Evolutionary conservation across 1,284 basidiomycete genomes (phyloP).

Genomic region (Xanthoconium separans): DNA sequence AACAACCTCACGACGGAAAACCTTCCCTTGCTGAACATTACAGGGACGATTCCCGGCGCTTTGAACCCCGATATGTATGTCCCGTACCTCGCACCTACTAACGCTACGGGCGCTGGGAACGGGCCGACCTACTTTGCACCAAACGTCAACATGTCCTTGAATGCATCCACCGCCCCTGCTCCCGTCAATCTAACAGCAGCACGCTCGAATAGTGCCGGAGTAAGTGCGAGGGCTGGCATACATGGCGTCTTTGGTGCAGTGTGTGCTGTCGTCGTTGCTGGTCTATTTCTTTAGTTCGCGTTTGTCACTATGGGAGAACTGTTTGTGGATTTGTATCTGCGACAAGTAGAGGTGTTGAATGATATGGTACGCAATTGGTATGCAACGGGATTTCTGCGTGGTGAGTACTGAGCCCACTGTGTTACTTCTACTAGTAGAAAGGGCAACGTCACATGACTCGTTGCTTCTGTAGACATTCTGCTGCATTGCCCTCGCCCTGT

Average conservation of each 20-base stretch:
- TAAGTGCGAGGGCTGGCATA: slow-evolving; percentile 1
- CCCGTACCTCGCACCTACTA: slow-evolving; percentile 43
- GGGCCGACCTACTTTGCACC: slow-evolving; percentile 39
- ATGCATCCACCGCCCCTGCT: slow-evolving; percentile 32
- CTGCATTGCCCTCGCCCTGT: too few relatives aligned
- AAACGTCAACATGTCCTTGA: slow-evolving; percentile 37
- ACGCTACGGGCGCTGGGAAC: slow-evolving; percentile 39
- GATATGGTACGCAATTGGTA: too few relatives aligned
- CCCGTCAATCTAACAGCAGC: slow-evolving; percentile 43
- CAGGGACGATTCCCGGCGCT: slow-evolving; percentile 31
- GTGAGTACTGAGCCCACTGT: too few relatives aligned
- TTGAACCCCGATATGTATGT: slow-evolving; percentile 38
- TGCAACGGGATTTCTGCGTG: too few relatives aligned
- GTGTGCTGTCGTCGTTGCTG: slow-evolving; percentile 2
- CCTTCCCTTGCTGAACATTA: slow-evolving; percentile 35
- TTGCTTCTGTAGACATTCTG: too few relatives aligned
- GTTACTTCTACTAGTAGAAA: too few relatives aligned
- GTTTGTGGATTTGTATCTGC: neutral
- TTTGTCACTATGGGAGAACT: neutral
- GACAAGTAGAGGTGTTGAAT: too few relatives aligned
- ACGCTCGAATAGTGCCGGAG: neutral
- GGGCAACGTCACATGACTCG: too few relatives aligned
- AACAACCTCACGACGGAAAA: slow-evolving; percentile 26
- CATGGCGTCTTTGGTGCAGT: slow-evolving; percentile 13
- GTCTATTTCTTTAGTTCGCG: slow-evolving; percentile 14